phyloP scores from a whole-genome alignment of 2,329 filamentous ascomycete genomes.

The Neonectria neomacrospora region DNA sequence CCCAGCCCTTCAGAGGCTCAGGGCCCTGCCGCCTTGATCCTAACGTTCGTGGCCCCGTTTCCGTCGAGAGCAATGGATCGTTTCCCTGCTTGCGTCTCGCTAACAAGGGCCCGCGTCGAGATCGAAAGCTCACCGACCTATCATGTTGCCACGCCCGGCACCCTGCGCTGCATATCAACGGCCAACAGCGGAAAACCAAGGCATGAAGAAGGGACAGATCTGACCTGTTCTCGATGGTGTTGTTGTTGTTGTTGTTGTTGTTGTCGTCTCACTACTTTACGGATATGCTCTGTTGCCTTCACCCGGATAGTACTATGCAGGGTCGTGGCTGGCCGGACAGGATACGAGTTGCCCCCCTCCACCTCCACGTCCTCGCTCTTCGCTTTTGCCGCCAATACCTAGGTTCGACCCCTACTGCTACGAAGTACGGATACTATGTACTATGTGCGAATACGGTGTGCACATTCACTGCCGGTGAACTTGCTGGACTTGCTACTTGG shows the following conservation, averaged over 20 bases:
- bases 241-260: neutral
- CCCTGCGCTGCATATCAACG: slow-evolving; percentile 27
- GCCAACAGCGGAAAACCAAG: slow-evolving; percentile 40
- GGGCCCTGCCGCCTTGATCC: slow-evolving; percentile 9
- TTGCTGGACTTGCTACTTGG: neutral
- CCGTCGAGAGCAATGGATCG: slow-evolving; percentile 5
- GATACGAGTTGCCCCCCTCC: slow-evolving; percentile 6
- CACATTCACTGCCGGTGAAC: neutral
- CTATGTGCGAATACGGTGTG: neutral
- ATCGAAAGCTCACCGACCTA: slow-evolving; percentile 10
- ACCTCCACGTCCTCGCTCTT: neutral
- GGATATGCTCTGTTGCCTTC: neutral
- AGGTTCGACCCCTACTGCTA: neutral
- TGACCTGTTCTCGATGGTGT: neutral
- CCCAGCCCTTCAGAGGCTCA: slow-evolving; percentile 6
- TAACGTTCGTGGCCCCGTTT: slow-evolving; percentile 9
- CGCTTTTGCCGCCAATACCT: neutral
- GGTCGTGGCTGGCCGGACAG: neutral
- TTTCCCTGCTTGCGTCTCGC: slow-evolving; percentile 9
- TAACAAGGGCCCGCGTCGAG: neutral
- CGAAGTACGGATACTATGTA: too few relatives aligned
- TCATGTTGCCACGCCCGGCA: slow-evolving; percentile 12
- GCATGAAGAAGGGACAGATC: slow-evolving; percentile 25
- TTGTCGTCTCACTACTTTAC: neutral
- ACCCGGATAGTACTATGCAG: neutral